A percentile compares a stretch with the other conserved stretches of the same genome.
These are phyloP conservation scores for Hygrophorus pudorinus DNA, from an alignment of 768 basidiomycete genomes.

Conservation along the genomic window DNA sequence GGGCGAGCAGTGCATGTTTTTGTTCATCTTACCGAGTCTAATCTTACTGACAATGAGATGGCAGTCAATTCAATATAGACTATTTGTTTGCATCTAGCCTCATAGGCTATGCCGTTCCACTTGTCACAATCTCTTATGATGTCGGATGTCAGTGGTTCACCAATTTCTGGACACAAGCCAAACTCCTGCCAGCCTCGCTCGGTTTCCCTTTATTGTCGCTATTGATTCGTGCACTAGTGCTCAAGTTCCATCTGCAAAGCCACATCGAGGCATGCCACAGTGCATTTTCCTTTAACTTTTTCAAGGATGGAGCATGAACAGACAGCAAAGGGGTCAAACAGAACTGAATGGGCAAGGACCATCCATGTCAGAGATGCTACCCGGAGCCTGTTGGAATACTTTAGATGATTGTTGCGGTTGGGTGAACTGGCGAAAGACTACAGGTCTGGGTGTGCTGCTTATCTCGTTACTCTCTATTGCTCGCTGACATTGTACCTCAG, in stretches of 20 bases:
- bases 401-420: slow-evolving; percentile 17
- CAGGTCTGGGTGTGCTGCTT: slow-evolving; percentile 10
- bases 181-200: background rate
- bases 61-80: slow-evolving; percentile 13
- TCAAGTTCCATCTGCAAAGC: slow-evolving; percentile 17
- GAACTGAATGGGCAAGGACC: slow-evolving; percentile 10
- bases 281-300: slow-evolving; percentile 20
- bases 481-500: too few relatives aligned
- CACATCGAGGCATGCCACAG: slow-evolving; percentile 14
- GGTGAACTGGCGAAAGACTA: slow-evolving; percentile 15
- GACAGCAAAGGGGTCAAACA: slow-evolving; percentile 26
- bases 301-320: slow-evolving; percentile 15
- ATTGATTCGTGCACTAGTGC: slow-evolving; percentile 6
- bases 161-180: background rate
- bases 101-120: background rate
- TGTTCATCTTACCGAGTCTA: background rate
- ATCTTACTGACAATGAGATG: too few relatives aligned
- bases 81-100: slow-evolving; percentile 9
- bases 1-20: slow-evolving; percentile 18
- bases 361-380: slow-evolving; percentile 13
- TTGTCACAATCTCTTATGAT: slow-evolving; percentile 10
- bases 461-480: too few relatives aligned
- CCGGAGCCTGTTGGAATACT: slow-evolving; percentile 14
- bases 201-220: background rate
- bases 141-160: slow-evolving; percentile 9